Conservation (phyloP, 768 basidiomycete species). For the Chalciporus sphaerocephalus region DNA sequence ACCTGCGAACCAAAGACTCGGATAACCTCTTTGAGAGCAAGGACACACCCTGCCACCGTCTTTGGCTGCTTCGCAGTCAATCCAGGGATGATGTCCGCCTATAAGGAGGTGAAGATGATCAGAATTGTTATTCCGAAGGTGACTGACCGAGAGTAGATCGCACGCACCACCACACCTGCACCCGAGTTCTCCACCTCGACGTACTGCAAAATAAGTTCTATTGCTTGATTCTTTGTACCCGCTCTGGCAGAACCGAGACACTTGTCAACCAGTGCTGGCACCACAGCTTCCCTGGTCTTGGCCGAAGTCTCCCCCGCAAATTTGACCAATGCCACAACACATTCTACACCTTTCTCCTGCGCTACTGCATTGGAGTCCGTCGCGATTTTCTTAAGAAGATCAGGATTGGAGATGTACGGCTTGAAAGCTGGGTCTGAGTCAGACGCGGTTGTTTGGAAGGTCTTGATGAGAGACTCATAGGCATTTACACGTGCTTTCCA, state of each 20-base stretch:
- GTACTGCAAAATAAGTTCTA: conserved; percentile 84
- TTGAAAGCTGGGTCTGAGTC: conserved; percentile 93
- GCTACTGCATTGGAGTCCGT: conserved; percentile 94
- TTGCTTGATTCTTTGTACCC: conserved; percentile 82
- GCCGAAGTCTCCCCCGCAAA: conserved; percentile 87
- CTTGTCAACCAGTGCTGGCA: conserved; percentile 95
- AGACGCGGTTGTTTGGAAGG: conserved; percentile 83
- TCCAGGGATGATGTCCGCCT: conserved; percentile 82
- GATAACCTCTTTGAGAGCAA: conserved; percentile 77
- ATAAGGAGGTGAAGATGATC: conserved; percentile 25
- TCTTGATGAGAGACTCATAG: conserved; percentile 83
- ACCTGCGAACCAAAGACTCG: conserved; percentile 73
- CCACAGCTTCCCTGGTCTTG: conserved; percentile 71
- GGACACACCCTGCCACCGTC: conserved; percentile 73
- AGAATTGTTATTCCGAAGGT: conserved; percentile 18
- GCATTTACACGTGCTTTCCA: conserved; percentile 98
- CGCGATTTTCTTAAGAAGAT: conserved; percentile 80
- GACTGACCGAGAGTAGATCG: conserved; percentile 24
- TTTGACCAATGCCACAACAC: conserved; percentile 78
- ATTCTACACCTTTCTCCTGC: conserved; percentile 96
- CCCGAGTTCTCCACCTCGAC: conserved; percentile 91
- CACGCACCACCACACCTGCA: conserved; percentile 81
- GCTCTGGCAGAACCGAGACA: conserved; percentile 87
- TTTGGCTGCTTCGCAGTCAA: conserved; percentile 93
- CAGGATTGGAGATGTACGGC: conserved; percentile 75